Percentiles rank a stretch among this genome's conserved stretches.
These are phyloP conservation scores for Tetramitus jugosus DNA, from an alignment of 208 protist species.

Conservation along the genomic window DNA sequence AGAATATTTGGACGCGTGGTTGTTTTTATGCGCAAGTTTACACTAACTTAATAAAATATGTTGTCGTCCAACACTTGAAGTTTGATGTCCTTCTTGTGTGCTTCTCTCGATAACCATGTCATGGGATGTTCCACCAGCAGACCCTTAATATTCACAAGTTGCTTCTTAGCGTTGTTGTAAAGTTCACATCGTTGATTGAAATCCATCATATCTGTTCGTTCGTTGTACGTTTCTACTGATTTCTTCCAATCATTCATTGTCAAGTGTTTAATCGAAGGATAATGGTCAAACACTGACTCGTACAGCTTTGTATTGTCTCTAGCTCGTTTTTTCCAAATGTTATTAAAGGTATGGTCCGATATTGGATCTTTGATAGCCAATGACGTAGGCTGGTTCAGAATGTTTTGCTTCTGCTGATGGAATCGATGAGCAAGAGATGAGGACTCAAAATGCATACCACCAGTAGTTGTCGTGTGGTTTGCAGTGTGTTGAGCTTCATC, in stretches of 20 bases:
- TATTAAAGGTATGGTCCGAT: background rate
- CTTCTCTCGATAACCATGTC: background rate
- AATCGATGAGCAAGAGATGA: background rate
- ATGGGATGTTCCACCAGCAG: background rate
- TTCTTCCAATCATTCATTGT: background rate
- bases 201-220: background rate
- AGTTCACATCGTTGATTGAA: background rate
- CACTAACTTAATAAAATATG: no score
- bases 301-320: background rate
- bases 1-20: no score
- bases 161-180: background rate
- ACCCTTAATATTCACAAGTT: background rate
- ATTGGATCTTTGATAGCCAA: conserved; percentile 1
- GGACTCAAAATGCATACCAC: background rate
- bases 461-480: background rate
- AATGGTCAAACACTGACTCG: background rate
- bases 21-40: no score
- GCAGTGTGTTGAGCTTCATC: background rate
- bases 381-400: background rate
- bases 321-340: background rate
- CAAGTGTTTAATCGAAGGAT: background rate
- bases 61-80: no score
- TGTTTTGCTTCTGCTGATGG: background rate
- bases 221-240: background rate
- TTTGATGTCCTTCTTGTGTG: no score